Base-by-base conservation (phyloP, 140 eudicot genomes). In the Cichorium intybus region DNA sequence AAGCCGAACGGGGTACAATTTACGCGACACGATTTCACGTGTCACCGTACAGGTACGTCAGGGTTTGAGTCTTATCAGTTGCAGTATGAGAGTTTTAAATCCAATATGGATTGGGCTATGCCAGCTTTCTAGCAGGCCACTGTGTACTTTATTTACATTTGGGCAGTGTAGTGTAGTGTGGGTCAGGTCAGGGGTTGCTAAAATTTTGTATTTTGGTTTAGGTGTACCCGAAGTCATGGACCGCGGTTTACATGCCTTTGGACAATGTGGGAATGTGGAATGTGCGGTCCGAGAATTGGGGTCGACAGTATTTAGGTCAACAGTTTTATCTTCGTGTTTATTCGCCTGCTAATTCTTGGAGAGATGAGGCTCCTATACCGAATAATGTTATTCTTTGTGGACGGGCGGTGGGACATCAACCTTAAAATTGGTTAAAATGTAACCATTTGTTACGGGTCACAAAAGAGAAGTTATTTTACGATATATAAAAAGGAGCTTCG, bases 351-450 rank as follows among this genome's bases (percentile, higher is more conserved):
- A 81, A 77, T 60, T 91, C 97, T 22, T 84, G 87, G 95, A 79
- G 97, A 70, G 97, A 91, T 14, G 96, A 91, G 60, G 85, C 75
- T 59, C 97, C 96, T 1, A 85, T 91, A 24, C 97, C 96, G 3
- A 79, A 77, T 66, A 87, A 87, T 33, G 96, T 85, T 47, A 81
- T 87, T 58, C 90, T 76, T 17, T 91, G 97, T 77, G 97, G 97
- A 29, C 80, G 84, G 55, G 97, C 96, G 27, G 37, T 62, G 7
- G 87, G 87, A 46, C 81, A 22, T 64, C 73, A 56, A 21, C 61
- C 77, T 66, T 41, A 63, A 63, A 88, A 72, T 1, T 47, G 68
- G n/a, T 47, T 71, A 21, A 47, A 7, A 29, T 15, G 9, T 43
- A 43, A 10, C 12, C 24, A 45, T 28, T 58, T 47, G 39, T 59